Base-by-base conservation (phyloP, 2,329 filamentous ascomycete genomes). In the Epichloe brachyelytri region DNA sequence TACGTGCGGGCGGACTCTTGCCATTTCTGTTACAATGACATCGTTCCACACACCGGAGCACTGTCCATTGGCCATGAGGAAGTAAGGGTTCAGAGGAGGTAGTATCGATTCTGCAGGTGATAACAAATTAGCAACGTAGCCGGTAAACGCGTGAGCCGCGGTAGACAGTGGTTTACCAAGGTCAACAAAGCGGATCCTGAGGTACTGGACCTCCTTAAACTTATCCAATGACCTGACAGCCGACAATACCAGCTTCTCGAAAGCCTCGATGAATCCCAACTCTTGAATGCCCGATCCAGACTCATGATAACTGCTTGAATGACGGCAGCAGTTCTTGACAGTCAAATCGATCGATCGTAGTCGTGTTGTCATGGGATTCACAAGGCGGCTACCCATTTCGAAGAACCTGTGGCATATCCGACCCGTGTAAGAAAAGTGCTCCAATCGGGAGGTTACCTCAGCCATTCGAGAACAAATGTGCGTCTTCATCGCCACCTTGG, bases 21-120 rank as follows among this genome's bases (percentile, higher is more conserved):
- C 71, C 49, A 89, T 73, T 52, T 79, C 74, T 22, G 75, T 68
- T 10, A 88, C 68, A 44, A 88, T 87, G 7, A 69, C 63, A 8
- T 84, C 78, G 61, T 80, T 88, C 85, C 85, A 89, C 2, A 89
- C 75, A 5, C 85, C 85, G 1, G 78, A 81, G 58, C 81, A 85
- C 59, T 71, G 67, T 38, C 77, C 76, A 45, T 80, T 71, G 36
- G 74, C 69, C 41, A 88, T 67, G 51, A 83, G 69, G 62, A 88
- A 89, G 60, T 83, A 87, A 0, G 85, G 85, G 58, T 88, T 88
- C 4, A 88, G 68, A 1, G 82, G 77, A 3, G 83, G 84, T 14
- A 84, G 74, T 3, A 82, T 78, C 2, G 83, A 86, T 61, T 88
- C 85, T 82, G 11, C 8, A 37, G 10, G 12, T 43, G 2, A 33